phyloP scores from a whole-genome alignment of 106 monocot genomes.

The Xerophyta viscosa region DNA sequence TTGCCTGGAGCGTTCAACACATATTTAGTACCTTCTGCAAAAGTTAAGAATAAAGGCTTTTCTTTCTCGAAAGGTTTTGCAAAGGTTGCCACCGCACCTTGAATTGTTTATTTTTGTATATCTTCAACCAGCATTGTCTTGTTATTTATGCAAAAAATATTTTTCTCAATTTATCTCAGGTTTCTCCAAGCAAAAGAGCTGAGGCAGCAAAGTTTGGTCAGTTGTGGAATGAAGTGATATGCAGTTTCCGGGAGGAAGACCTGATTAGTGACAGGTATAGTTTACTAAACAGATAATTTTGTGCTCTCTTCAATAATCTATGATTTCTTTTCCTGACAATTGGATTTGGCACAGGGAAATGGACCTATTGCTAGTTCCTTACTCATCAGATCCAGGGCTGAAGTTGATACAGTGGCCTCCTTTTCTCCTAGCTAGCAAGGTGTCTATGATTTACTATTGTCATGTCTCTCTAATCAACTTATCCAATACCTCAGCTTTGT shows the following conservation, averaged over 20 bases:
- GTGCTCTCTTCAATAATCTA: not conserved
- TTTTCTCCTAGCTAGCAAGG: conserved; percentile 99
- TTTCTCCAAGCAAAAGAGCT: conserved; percentile 78
- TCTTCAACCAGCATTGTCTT: not conserved
- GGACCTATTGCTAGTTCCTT: conserved; percentile 93
- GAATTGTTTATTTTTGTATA: not conserved
- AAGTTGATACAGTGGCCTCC: conserved; percentile 97
- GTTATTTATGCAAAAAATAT: no score
- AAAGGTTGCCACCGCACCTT: conserved; percentile 35
- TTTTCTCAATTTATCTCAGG: no score
- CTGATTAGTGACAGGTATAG: conserved; percentile 90
- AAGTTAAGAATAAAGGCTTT: conserved; percentile 63
- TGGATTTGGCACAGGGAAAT: conserved; percentile 62
- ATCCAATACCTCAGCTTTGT: not conserved
- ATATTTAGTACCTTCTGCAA: conserved; percentile 83
- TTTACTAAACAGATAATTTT: conserved; percentile 5
- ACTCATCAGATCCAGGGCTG: conserved; percentile 84
- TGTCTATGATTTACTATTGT: conserved; percentile 8
- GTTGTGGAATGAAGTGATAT: conserved; percentile 98
- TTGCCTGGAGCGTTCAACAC: conserved; percentile 89
- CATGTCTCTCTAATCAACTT: not conserved
- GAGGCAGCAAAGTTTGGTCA: conserved; percentile 98
- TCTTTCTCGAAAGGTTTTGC: conserved; percentile 71
- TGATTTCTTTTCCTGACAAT: no score
- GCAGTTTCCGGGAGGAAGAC: conserved; percentile 96